phyloP scores from a whole-genome alignment of 441 rosid genomes.

The Macaranga tanarius region DNA sequence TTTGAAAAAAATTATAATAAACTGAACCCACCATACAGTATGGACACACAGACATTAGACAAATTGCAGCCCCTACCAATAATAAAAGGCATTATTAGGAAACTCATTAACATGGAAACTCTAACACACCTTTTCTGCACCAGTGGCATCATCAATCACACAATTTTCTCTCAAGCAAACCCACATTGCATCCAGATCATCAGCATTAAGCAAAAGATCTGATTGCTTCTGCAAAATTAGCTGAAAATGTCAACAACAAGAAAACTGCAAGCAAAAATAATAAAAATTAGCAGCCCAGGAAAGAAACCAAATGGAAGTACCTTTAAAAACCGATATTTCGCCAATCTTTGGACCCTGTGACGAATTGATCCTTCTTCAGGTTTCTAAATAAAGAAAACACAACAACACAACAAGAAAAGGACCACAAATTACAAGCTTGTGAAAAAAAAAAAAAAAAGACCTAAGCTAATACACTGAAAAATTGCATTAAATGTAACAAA shows the following conservation, averaged over 20 bases:
- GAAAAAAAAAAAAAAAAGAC: background rate
- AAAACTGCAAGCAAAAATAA: slow-evolving; percentile 15
- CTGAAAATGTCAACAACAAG: slow-evolving; percentile 9
- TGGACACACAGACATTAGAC: no score
- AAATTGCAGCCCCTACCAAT: background rate
- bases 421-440: background rate
- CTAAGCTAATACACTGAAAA: background rate
- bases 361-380: slow-evolving; percentile 98
- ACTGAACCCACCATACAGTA: no score
- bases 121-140: slow-evolving; percentile 84
- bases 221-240: slow-evolving; percentile 79
- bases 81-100: background rate
- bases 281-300: slow-evolving; percentile 2
- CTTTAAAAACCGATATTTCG: slow-evolving; percentile 88
- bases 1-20: background rate
- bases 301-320: slow-evolving; percentile 30
- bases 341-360: slow-evolving; percentile 90
- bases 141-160: slow-evolving; percentile 96
- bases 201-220: slow-evolving; percentile 89
- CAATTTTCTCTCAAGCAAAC: slow-evolving; percentile 96
- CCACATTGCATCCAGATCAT: slow-evolving; percentile 99
- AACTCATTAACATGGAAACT: slow-evolving; percentile 6
- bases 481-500: background rate
- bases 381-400: slow-evolving; percentile 55
- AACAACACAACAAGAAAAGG: background rate